Percentiles rank a stretch among this genome's conserved stretches.
Conservation (phyloP, 305 asterid species). For the Withania somnifera region DNA sequence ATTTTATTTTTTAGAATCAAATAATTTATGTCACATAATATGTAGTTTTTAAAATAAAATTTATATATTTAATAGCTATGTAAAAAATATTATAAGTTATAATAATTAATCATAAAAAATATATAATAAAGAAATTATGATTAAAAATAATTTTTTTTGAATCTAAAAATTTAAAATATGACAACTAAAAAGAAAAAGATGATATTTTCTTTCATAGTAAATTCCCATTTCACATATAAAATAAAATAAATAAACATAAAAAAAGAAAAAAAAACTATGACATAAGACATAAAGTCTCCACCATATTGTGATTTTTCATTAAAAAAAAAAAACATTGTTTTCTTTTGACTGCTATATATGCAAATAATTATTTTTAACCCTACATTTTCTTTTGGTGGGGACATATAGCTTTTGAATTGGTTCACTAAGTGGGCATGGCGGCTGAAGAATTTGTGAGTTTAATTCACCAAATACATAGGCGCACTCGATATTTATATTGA, state of each 20-base stretch:
- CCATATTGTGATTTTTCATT: neutral
- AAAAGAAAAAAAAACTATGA: neutral
- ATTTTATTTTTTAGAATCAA: no score
- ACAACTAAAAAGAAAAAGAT: no score
- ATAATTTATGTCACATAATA: no score
- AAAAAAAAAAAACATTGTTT: neutral
- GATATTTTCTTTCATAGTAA: neutral
- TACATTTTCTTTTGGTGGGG: neutral
- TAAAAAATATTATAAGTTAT: no score
- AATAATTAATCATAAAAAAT: no score
- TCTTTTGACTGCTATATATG: neutral
- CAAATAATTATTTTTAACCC: neutral
- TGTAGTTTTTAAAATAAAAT: no score
- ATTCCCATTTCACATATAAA: neutral
- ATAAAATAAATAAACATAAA: no score
- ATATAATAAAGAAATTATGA: no score
- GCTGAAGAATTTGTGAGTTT: neutral
- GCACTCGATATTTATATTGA: neutral
- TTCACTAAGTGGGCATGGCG: slow-evolving; percentile 2
- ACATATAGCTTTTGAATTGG: neutral
- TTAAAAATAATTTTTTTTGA: no score
- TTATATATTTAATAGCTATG: no score
- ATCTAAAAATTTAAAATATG: no score
- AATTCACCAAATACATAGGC: neutral
- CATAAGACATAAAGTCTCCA: neutral